phyloP scores from a whole-genome alignment of 148 eudicot genomes.

The Rhododendron molle region DNA sequence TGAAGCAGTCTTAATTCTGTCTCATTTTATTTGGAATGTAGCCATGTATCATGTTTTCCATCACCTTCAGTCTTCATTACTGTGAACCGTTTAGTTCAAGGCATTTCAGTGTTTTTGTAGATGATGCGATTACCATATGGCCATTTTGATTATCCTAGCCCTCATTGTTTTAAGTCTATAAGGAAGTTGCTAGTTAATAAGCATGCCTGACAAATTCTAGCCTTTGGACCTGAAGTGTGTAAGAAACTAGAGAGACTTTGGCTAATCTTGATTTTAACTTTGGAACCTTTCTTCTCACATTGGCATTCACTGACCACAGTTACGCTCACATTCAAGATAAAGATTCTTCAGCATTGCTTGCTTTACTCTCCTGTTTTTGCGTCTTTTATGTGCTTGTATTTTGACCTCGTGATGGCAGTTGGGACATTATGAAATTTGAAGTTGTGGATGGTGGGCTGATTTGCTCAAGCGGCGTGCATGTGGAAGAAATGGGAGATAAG shows the following conservation, averaged over 20 bases:
- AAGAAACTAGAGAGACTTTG: background rate
- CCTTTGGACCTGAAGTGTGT: background rate
- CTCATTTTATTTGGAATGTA: background rate
- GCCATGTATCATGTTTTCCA: background rate
- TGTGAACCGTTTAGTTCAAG: background rate
- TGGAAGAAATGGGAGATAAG: slow-evolving; percentile 98
- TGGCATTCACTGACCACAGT: background rate
- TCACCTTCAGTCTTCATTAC: background rate
- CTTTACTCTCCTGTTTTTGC: background rate
- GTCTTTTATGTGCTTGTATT: background rate
- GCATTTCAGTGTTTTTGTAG: background rate
- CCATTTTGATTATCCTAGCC: background rate
- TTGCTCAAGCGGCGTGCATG: slow-evolving; percentile 96
- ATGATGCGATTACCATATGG: background rate
- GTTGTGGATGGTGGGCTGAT: slow-evolving; percentile 92
- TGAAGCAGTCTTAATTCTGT: background rate
- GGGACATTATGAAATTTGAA: slow-evolving; percentile 68
- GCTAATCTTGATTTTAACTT: background rate
- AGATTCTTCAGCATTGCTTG: background rate
- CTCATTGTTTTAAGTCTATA: background rate
- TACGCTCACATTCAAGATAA: background rate
- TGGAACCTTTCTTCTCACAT: background rate
- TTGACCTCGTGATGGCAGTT: slow-evolving; percentile 38
- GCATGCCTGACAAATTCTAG: background rate
- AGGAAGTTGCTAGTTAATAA: background rate